Percentiles rank a stretch among this genome's conserved stretches.
Conservation (phyloP, 805 yeast species). For the Barnettozyma botsteinii region DNA sequence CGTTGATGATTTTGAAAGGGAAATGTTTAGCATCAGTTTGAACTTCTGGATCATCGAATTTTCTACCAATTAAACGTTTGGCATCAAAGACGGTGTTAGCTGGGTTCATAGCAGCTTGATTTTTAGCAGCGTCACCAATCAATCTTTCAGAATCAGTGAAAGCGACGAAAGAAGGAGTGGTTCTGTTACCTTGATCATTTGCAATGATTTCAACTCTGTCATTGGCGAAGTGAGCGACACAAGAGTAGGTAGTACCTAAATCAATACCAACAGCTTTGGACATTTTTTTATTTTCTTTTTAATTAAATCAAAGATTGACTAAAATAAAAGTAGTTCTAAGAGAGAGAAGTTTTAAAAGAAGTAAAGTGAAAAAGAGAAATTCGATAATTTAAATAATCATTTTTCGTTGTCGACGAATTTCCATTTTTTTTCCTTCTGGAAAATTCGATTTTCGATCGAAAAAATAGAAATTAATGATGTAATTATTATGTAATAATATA, state of each 20-base stretch:
- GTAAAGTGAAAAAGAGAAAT: not conserved
- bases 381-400: conserved; percentile 1
- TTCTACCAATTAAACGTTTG: conserved; percentile 92
- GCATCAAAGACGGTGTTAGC: conserved; percentile 85
- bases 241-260: conserved; percentile 87
- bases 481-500: not conserved
- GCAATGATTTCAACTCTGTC: conserved; percentile 94
- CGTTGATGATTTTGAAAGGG: conserved; percentile 76
- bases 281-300: conserved; percentile 10
- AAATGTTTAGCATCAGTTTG: conserved; percentile 72
- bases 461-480: not conserved
- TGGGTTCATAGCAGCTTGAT: conserved; percentile 94
- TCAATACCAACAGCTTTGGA: conserved; percentile 45
- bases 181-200: conserved; percentile 98
- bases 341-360: not conserved
- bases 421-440: conserved; percentile 12
- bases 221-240: conserved; percentile 91
- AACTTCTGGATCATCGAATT: conserved; percentile 72
- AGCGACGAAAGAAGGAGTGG: conserved; percentile 93
- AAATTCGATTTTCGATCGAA: conserved; percentile 7
- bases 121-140: conserved; percentile 55
- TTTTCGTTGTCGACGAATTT: conserved; percentile 5
- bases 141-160: conserved; percentile 78
- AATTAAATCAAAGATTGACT: not conserved
- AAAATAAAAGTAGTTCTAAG: not conserved